phyloP scores from a whole-genome alignment of 352 stramenopile species.

The Phytophthora sojae region DNA sequence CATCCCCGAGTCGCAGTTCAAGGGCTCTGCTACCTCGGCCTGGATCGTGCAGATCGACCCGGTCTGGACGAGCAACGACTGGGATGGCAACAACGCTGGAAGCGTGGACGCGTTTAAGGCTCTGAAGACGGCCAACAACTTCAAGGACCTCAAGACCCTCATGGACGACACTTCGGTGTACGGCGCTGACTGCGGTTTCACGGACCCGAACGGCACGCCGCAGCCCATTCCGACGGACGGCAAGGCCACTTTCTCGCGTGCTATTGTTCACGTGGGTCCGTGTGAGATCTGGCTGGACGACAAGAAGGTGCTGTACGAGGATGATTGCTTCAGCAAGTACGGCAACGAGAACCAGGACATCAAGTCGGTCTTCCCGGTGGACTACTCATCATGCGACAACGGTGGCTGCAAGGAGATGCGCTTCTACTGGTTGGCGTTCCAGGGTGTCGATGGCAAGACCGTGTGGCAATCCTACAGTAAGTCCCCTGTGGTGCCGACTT shows the following conservation, averaged over 20 bases:
- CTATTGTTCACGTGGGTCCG: conserved; percentile 26
- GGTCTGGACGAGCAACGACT: conserved; percentile 23
- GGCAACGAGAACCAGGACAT: conserved; percentile 28
- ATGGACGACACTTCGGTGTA: conserved; percentile 34
- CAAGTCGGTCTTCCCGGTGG: conserved; percentile 40
- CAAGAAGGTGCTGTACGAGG: conserved; percentile 32
- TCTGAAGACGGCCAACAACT: conserved; percentile 24
- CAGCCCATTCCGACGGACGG: conserved; percentile 25
- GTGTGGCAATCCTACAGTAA: conserved; percentile 45
- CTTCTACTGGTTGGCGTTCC: conserved; percentile 47
- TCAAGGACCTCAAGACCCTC: conserved; percentile 25
- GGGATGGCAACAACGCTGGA: conserved; percentile 16
- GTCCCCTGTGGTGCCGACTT: background rate
- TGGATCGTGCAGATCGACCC: conserved; percentile 38
- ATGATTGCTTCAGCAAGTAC: conserved; percentile 38
- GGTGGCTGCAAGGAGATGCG: conserved; percentile 6
- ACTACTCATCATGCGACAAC: conserved; percentile 39
- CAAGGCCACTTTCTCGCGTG: conserved; percentile 30
- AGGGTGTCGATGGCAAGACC: conserved; percentile 29
- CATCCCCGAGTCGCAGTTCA: conserved; percentile 29
- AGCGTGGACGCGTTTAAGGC: conserved; percentile 20
- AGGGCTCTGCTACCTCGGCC: conserved; percentile 23
- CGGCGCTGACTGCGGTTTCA: conserved; percentile 35
- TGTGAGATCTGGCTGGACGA: conserved; percentile 42
- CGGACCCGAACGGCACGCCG: conserved; percentile 23